A percentile compares a stretch with the other conserved stretches of the same genome.
phyloP scores from a whole-genome alignment of 192 early-diverging fungal species.

The Tieghemiomyces parasiticus region DNA sequence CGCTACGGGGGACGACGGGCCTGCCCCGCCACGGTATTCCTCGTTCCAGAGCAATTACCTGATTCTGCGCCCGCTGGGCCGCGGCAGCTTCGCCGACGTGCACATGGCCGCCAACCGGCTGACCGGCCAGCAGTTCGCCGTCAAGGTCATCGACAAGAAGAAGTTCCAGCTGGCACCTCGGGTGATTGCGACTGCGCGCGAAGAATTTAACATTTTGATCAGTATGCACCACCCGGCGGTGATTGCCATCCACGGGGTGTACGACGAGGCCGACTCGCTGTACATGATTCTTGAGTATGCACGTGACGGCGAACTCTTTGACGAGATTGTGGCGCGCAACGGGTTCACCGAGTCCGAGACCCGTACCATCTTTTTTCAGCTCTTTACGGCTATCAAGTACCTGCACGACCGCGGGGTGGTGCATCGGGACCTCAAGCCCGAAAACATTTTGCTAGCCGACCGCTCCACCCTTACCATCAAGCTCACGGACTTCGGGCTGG shows the following conservation, averaged over 20 bases:
- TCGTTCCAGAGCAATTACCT: constrained; percentile 29
- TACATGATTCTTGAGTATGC: constrained; percentile 41
- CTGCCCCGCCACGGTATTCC: too few species aligned
- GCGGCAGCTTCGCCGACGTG: constrained; percentile 53
- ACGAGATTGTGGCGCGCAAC: constrained; percentile 66
- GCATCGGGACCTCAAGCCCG: constrained; percentile 71
- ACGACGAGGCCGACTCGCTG: constrained; percentile 26
- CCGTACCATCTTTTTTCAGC: constrained; percentile 59
- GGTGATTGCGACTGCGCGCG: constrained; percentile 24
- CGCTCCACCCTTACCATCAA: constrained; percentile 46
- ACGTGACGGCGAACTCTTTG: constrained; percentile 84
- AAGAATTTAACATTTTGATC: constrained; percentile 29
- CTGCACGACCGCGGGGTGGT: constrained; percentile 50
- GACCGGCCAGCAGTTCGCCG: constrained; percentile 48
- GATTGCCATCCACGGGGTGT: constrained; percentile 28
- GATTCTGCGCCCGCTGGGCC: constrained; percentile 20
- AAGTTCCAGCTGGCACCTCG: constrained; percentile 17
- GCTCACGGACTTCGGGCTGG: constrained; percentile 92
- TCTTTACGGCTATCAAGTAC: constrained; percentile 60
- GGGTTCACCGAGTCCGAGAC: constrained; percentile 63
- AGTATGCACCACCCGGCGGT: constrained; percentile 27
- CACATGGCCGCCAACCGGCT: constrained; percentile 41
- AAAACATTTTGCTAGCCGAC: constrained; percentile 57
- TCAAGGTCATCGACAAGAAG: constrained; percentile 62
- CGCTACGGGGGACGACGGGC: background rate